phyloP scores from a whole-genome alignment of 495 filamentous ascomycete genomes.

The Tuber aestivum region DNA sequence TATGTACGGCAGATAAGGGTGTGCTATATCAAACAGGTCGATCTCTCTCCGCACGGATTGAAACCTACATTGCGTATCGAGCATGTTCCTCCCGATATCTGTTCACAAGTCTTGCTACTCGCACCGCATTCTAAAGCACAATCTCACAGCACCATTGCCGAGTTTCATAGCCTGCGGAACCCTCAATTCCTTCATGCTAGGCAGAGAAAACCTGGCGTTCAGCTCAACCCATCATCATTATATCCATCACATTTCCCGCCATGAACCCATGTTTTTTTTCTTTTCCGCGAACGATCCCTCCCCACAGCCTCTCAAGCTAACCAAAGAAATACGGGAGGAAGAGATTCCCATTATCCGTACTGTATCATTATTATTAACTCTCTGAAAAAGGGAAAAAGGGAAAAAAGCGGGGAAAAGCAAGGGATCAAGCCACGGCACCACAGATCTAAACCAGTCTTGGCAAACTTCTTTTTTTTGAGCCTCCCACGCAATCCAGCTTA shows the following conservation, averaged over 20 bases:
- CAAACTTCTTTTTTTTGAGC: conserved; percentile 14
- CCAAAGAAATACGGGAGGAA: neutral
- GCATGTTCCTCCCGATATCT: neutral
- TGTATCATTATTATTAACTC: no score
- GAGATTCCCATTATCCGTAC: neutral
- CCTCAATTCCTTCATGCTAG: neutral
- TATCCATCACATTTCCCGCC: neutral
- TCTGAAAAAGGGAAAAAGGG: neutral
- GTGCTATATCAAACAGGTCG: neutral
- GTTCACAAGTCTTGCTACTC: neutral
- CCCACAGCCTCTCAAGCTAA: neutral
- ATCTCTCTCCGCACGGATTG: neutral
- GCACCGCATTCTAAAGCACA: neutral
- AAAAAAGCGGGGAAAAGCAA: neutral
- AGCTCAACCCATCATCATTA: neutral
- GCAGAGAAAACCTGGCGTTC: neutral
- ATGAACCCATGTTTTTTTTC: neutral
- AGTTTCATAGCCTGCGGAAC: neutral
- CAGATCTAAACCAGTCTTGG: conserved; percentile 20
- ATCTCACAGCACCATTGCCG: neutral
- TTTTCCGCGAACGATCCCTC: neutral
- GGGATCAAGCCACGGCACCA: neutral
- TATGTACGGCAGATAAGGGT: neutral
- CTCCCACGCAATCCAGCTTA: conserved; percentile 3
- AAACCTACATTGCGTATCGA: neutral